Conservation (phyloP, 2,329 filamentous ascomycete genomes). For the Dryadomyces sulphureus region DNA sequence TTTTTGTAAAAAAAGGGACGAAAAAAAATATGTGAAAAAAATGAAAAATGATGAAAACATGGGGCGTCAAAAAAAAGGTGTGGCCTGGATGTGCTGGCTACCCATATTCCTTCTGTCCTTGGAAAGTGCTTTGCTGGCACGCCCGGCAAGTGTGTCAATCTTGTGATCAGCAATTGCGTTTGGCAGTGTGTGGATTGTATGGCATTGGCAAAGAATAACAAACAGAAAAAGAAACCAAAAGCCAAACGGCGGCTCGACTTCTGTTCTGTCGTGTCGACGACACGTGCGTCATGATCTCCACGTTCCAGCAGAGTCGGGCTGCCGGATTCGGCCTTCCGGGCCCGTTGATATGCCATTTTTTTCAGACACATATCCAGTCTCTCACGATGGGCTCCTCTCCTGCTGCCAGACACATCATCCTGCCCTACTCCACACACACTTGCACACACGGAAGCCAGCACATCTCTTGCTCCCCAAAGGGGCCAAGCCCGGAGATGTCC, state of each 20-base stretch:
- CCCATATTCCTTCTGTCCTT: slow-evolving; percentile 1
- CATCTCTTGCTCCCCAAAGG: background rate
- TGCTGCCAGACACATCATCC: background rate
- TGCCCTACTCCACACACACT: slow-evolving; percentile 1
- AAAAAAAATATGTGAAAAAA: background rate
- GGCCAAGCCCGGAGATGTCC: background rate
- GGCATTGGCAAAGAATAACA: no score
- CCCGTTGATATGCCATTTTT: background rate
- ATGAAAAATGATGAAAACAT: background rate
- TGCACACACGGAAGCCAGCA: background rate
- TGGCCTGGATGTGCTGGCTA: background rate
- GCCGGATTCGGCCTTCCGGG: background rate
- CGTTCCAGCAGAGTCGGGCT: background rate
- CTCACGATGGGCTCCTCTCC: background rate
- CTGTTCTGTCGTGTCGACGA: background rate
- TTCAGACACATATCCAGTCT: background rate
- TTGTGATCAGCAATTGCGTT: slow-evolving; percentile 1
- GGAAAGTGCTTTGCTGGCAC: slow-evolving; percentile 7
- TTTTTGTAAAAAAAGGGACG: no score
- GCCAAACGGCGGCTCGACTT: background rate
- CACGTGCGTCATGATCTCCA: background rate
- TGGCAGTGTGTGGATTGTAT: no score
- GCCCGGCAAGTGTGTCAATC: background rate
- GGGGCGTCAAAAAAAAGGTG: background rate
- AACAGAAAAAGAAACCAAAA: no score